Evolutionary conservation across 2,329 filamentous ascomycete species (phyloP), one percentile per base, ranked within the genome.

Genomic region (Blastomyces silverae): DNA sequence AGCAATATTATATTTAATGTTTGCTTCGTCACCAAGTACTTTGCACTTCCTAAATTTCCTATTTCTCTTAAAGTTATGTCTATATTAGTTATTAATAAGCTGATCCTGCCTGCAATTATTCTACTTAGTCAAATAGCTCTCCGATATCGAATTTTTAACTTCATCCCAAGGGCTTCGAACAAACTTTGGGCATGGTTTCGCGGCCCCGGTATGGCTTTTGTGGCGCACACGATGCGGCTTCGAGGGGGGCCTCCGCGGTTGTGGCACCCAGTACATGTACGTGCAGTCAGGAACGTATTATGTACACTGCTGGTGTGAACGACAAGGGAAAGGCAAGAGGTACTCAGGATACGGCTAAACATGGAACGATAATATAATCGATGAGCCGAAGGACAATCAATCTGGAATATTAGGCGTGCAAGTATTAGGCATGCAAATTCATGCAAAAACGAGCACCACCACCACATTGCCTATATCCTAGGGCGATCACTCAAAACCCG

Each of bases 401-500:
- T 46, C 42, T 3, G 15, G 17, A 46, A 17, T n/a, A 7, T 44
- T 44, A 44, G 13, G 13, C 15, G 11, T 15, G 42, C 42, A 44
- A 7, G 6, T 34, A 34, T 34, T 34, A 34, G 2, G 5, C 31
- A 2, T 31, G 11, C 39, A 42, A 42, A 42, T 15, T 42, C 15
- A 13, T 7, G 11, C 39, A 17, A 17, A 44, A 44, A 15, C 42
- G 15, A 3, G 13, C 42, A 44, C 15, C 42, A 3, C 39, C 11
- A 44, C 42, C 6, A 17, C 42, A 3, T 15, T 20, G 1, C 42
- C 34, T 37, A 17, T 44, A 17, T 17, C 17, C 15, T 15, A 20
- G 5, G 13, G 46, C 10, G 2, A 20, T 20, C 53, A 25, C 17
- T 69, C 71, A 79, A 66, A 80, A 79, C 0, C 79, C 78, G 69